These are phyloP conservation scores for Centaurea solstitialis DNA, from an alignment of 129 eudicot genomes.

Conservation along the genomic window DNA sequence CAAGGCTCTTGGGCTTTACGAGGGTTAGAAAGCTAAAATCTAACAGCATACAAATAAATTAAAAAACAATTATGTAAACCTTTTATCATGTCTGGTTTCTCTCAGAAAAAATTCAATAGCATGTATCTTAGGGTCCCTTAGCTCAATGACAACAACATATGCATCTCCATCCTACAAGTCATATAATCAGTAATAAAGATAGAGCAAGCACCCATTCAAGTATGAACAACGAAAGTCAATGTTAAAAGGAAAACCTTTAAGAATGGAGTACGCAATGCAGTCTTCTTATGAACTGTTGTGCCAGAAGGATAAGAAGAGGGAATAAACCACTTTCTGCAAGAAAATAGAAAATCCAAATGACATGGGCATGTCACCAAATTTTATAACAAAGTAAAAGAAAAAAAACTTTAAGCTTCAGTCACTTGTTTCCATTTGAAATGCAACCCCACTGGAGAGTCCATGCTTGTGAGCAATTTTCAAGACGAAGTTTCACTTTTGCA, in stretches of 20 bases:
- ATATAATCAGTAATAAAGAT: conserved; percentile 9
- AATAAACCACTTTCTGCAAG: conserved; percentile 48
- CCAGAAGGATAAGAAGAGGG: conserved; percentile 46
- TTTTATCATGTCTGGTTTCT: conserved; percentile 40
- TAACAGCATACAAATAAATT: not conserved
- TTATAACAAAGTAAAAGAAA: conserved; percentile 10
- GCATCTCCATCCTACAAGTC: conserved; percentile 45
- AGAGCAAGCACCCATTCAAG: not conserved
- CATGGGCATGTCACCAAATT: not conserved
- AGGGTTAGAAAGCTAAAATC: not conserved
- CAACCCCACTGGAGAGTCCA: conserved; percentile 68
- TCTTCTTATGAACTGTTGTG: conserved; percentile 43
- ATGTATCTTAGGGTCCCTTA: conserved; percentile 45
- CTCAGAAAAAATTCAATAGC: conserved; percentile 53
- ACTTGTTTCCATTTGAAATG: conserved; percentile 47
- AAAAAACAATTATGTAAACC: conserved; percentile 22
- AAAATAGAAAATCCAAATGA: conserved; percentile 13
- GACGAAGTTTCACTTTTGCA: conserved; percentile 52
- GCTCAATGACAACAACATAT: conserved; percentile 38
- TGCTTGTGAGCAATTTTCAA: conserved; percentile 41
- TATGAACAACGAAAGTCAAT: not conserved
- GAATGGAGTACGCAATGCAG: conserved; percentile 52
- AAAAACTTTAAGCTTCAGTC: conserved; percentile 2
- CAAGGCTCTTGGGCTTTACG: not conserved
- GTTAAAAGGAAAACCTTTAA: conserved; percentile 33